Evolutionary conservation across 805 yeast genomes (phyloP).

Genomic region (Scheffersomyces lignosus): DNA sequence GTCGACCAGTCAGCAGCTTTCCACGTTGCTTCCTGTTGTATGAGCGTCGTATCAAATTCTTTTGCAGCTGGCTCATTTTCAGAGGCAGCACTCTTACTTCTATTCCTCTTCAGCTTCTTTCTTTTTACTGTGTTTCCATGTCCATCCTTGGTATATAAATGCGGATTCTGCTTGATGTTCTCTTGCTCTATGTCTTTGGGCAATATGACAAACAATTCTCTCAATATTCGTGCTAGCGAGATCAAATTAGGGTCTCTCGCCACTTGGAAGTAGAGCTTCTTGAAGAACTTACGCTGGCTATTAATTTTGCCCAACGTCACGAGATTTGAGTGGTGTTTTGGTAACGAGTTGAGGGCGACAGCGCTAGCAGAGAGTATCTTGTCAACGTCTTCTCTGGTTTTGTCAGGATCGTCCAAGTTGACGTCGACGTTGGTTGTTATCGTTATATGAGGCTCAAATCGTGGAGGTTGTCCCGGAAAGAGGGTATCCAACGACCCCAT

Average conservation of each 20-base stretch:
- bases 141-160: constrained; percentile 34
- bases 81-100: constrained; percentile 1
- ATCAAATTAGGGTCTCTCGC: constrained; percentile 45
- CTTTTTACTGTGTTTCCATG: constrained; percentile 30
- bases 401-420: constrained; percentile 30
- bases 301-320: constrained; percentile 44
- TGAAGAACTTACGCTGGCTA: constrained; percentile 51
- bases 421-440: constrained; percentile 61
- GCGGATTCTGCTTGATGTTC: constrained; percentile 36
- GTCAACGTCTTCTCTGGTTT: constrained; percentile 56
- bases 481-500: constrained; percentile 66
- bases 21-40: constrained; percentile 46
- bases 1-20: constrained; percentile 54
- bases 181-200: constrained; percentile 41
- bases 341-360: constrained; percentile 51
- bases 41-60: constrained; percentile 25
- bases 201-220: constrained; percentile 55
- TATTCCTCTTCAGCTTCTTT: constrained; percentile 22
- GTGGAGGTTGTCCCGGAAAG: constrained; percentile 67
- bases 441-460: constrained; percentile 76
- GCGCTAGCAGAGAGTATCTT: constrained; percentile 56
- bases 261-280: constrained; percentile 54
- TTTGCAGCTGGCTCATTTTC: constrained; percentile 10
- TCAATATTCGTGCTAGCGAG: constrained; percentile 53
- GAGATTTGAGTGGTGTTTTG: constrained; percentile 39